Evolutionary conservation across 192 early-diverging fungal genomes (phyloP).

Genomic region (Piromyces finnis): DNA sequence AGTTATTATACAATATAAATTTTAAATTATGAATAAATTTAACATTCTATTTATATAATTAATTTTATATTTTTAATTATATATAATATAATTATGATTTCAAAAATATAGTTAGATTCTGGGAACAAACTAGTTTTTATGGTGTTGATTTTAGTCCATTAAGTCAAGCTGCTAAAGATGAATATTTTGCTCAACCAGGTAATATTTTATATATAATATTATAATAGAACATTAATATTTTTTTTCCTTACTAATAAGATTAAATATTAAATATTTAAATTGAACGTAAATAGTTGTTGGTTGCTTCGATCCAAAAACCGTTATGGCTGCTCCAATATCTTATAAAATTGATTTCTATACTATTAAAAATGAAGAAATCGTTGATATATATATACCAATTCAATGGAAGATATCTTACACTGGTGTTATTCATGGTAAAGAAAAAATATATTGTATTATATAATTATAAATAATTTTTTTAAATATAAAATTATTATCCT

Average conservation of each 20-base stretch:
- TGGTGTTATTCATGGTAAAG: slow-evolving; percentile 20
- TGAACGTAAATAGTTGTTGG: too few relatives aligned
- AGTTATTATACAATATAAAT: too few relatives aligned
- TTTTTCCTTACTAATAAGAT: too few relatives aligned
- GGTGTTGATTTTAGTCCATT: slow-evolving; percentile 80
- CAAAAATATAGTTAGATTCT: slow-evolving; percentile 38
- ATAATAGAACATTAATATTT: too few relatives aligned
- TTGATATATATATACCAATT: slow-evolving; percentile 74
- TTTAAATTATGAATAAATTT: too few relatives aligned
- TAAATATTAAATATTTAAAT: too few relatives aligned
- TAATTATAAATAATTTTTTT: too few relatives aligned
- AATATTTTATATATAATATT: not conserved
- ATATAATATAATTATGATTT: too few relatives aligned
- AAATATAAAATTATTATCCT: too few relatives aligned
- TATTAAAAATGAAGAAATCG: slow-evolving; percentile 52
- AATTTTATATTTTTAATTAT: too few relatives aligned
- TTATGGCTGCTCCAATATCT: slow-evolving; percentile 45
- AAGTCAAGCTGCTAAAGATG: slow-evolving; percentile 65
- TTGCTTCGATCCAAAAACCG: slow-evolving; percentile 63
- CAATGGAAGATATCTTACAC: slow-evolving; percentile 66
- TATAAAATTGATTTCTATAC: slow-evolving; percentile 70
- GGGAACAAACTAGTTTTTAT: slow-evolving; percentile 74
- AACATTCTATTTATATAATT: too few relatives aligned
- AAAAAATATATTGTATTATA: too few relatives aligned
- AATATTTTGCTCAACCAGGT: slow-evolving; percentile 46